A percentile compares a stretch with the other conserved stretches of the same genome.
phyloP scores from a whole-genome alignment of 345 rosid genomes.

The Brassica rapa region DNA sequence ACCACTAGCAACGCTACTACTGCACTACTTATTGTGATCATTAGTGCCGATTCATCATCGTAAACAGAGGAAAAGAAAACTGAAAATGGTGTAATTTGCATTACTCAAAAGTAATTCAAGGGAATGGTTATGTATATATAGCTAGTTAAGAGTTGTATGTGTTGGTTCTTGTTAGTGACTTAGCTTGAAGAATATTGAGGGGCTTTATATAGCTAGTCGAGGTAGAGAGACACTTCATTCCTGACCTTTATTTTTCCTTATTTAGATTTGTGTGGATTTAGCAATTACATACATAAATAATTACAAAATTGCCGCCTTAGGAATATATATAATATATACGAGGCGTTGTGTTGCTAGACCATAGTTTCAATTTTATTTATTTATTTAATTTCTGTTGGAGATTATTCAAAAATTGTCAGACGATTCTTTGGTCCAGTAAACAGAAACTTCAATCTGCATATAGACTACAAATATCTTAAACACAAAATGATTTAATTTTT shows the following conservation, averaged over 20 bases:
- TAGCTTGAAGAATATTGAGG: neutral
- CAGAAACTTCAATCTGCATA: neutral
- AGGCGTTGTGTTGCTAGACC: neutral
- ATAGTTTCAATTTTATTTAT: neutral
- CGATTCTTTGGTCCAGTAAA: slow-evolving; percentile 26
- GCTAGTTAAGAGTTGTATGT: slow-evolving; percentile 6
- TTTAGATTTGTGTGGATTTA: neutral
- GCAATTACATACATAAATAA: slow-evolving; percentile 1
- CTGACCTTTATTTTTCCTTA: neutral
- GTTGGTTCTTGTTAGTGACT: slow-evolving; percentile 14
- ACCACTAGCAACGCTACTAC: slow-evolving; percentile 32
- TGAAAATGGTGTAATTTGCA: slow-evolving; percentile 40
- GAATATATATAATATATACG: slow-evolving; percentile 5
- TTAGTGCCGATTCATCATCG: slow-evolving; percentile 19
- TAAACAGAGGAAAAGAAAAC: slow-evolving; percentile 7
- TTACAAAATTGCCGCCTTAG: slow-evolving; percentile 22
- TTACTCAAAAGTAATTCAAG: slow-evolving; percentile 19
- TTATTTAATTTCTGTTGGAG: neutral
- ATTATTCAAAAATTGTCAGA: neutral
- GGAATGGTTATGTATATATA: neutral
- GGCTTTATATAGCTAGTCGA: neutral
- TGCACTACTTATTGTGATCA: slow-evolving; percentile 19
- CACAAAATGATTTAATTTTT: neutral
- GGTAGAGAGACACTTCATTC: neutral
- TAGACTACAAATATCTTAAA: neutral